A percentile compares a stretch with the other conserved stretches of the same genome.
These are phyloP conservation scores for Alternaria alternata DNA, from an alignment of 2,329 filamentous ascomycete species.

Conservation along the genomic window DNA sequence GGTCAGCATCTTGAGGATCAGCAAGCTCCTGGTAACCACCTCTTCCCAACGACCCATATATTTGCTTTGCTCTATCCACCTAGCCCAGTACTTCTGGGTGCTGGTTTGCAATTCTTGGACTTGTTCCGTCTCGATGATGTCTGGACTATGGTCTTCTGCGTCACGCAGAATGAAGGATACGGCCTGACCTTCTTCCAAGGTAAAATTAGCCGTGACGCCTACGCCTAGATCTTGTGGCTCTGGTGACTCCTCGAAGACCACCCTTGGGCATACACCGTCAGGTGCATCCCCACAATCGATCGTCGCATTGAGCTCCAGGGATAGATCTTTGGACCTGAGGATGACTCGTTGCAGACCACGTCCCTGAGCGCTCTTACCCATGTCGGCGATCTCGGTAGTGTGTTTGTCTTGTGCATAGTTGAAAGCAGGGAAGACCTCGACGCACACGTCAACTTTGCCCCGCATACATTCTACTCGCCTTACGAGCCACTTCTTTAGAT, in stretches of 20 bases:
- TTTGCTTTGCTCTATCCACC: conserved; percentile 74
- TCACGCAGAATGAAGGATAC: conserved; percentile 74
- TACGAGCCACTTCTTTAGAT: conserved; percentile 74
- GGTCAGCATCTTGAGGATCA: conserved; percentile 79
- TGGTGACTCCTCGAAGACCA: conserved; percentile 64
- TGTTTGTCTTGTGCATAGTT: conserved; percentile 72
- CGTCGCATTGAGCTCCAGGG: conserved; percentile 73
- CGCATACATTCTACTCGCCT: conserved; percentile 76
- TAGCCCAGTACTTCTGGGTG: conserved; percentile 76
- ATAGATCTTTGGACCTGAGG: conserved; percentile 67
- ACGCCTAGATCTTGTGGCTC: conserved; percentile 65
- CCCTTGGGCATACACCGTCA: conserved; percentile 57
- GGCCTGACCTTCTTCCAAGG: conserved; percentile 70
- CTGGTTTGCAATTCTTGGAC: conserved; percentile 71
- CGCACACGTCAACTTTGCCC: conserved; percentile 69
- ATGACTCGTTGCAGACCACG: conserved; percentile 55
- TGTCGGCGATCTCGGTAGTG: conserved; percentile 63
- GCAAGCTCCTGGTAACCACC: conserved; percentile 73
- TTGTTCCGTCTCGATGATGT: conserved; percentile 65
- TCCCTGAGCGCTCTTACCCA: conserved; percentile 20
- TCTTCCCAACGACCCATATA: conserved; percentile 78
- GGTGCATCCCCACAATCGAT: conserved; percentile 67
- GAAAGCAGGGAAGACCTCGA: conserved; percentile 71
- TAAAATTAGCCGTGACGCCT: conserved; percentile 68
- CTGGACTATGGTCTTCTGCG: conserved; percentile 62